Percentiles rank a stretch among this genome's conserved stretches.
Conservation (phyloP, 2,329 filamentous ascomycete species). For the Paracamarosporium sp. region DNA sequence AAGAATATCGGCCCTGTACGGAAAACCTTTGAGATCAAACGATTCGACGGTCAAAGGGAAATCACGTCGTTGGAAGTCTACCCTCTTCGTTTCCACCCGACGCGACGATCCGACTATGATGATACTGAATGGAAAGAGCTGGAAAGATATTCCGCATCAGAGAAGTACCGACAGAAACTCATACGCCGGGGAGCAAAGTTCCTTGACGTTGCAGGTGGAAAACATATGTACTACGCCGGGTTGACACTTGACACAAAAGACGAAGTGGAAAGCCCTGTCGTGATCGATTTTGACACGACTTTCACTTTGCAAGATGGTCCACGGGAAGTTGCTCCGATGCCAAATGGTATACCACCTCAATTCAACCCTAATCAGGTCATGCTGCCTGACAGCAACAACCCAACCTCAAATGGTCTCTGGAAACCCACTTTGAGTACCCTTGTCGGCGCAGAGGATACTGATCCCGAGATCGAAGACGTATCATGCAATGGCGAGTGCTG, state of each 20-base stretch:
- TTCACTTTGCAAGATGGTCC: neutral
- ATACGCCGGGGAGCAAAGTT: neutral
- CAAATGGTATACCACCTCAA: too few relatives aligned
- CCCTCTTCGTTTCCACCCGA: conserved; percentile 23
- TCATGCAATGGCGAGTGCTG: conserved; percentile 8
- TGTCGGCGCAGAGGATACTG: neutral
- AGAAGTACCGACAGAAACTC: conserved; percentile 7
- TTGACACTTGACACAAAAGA: neutral
- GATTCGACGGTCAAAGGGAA: conserved; percentile 32
- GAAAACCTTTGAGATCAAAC: conserved; percentile 23
- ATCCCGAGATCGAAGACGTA: neutral
- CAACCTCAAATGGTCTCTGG: neutral
- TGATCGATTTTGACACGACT: conserved; percentile 11
- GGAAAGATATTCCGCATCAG: neutral
- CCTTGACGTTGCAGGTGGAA: neutral
- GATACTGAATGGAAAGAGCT: neutral
- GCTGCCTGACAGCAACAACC: neutral
- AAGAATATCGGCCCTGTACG: conserved; percentile 32
- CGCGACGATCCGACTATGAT: neutral
- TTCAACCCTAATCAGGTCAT: neutral
- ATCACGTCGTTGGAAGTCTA: conserved; percentile 32
- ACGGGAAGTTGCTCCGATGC: too few relatives aligned
- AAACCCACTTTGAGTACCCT: neutral
- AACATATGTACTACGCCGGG: conserved; percentile 12
- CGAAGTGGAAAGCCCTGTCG: conserved; percentile 9